Base-by-base conservation (phyloP, 805 yeast genomes). In the Henningerozyma blattae region DNA sequence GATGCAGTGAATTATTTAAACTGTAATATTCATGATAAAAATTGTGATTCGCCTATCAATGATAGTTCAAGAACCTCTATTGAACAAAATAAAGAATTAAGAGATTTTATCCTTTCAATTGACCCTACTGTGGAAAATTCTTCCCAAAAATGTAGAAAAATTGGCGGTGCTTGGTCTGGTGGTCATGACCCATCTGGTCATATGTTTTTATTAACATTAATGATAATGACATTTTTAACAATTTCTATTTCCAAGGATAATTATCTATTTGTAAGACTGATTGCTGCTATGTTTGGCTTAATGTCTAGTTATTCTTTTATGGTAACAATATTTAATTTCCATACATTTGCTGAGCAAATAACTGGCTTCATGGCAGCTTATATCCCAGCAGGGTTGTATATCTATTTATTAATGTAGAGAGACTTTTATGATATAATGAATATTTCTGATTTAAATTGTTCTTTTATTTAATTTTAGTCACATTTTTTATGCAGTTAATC, bases 151-250 rank as follows among this genome's bases (percentile, higher is more conserved):
- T 70, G 91, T 52, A 56, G 91, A 52, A 33, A 50, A 39, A 19
- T 70, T 48, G 85, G 76, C 33, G 79, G 97, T 0, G 37, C 47
- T 13, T 81, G 89, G 91, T 40, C 44, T 6, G 85, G 95, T 1
- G 98, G 98, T 0, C 95, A 85, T 51, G 98, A 91, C 59, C 95
- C 97, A 4, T 78, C 89, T 40, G 98, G 98, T 0, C 98, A 91
- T 52, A 78, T 84, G 1, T 91, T 87, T 46, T 54, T 91, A 28
- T 60, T 89, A 9, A 54, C 57, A 5, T 20, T 52, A 24, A 54
- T 56, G 60, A 38, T 49, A 4, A 51, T 52, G 56, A 70, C 27
- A 6, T 24, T 24, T n/a, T 24, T 24, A n/a, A 24, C 27, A 8
- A 24, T 24, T 12, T 6, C 27, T 10, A 24, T 24, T n/a, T 24